Evolutionary conservation across 768 basidiomycete genomes (phyloP), one percentile per base, ranked within the genome.

Genomic region (Asterophora parasitica): DNA sequence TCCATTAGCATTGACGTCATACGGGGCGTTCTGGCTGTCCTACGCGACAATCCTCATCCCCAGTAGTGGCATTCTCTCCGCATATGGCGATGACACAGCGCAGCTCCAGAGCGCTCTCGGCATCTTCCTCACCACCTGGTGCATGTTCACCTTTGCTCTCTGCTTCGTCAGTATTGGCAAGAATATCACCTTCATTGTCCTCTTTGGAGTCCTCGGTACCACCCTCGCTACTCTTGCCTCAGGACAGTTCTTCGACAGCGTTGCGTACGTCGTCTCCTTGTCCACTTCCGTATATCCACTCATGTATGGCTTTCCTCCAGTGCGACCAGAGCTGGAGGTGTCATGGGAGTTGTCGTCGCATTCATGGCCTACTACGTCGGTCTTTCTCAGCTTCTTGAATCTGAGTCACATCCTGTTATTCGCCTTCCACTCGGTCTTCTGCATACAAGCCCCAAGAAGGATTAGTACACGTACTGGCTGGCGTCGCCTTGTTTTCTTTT

Each of bases 21-120:
- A 83, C 49, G 87, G 87, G 26, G 78, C 76, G 0, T 90, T 90
- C 70, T 90, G 88, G 88, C 70, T 89, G 72, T 87, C 87, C 2
- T 88, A 79, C 45, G 85, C 78, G 5, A 71, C 77, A 0, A 79
- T 89, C 48, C 71, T 81, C 60, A 77, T 86, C 37, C 88, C 88
- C 0, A 68, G 71, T n/a, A 74, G 75, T 1, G 85, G 85, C 3
- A 68, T 89, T 34, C 35, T 60, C 4, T 58, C 65, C 0, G 78
- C 86, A 1, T 89, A 83, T 52, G 41, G 55, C 0, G 59, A 62
- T 43, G 53, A 3, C 9, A 4, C 58, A 10, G 49, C 50, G 16
- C 74, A 82, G 59, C 62, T 85, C 15, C 40, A 56, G 5, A 74
- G 76, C 40, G 88, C 86, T 0, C 42, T 89, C 11, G 85, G 83